Evolutionary conservation across 2,329 filamentous ascomycete species (phyloP).

Genomic region (Exophiala sp.): DNA sequence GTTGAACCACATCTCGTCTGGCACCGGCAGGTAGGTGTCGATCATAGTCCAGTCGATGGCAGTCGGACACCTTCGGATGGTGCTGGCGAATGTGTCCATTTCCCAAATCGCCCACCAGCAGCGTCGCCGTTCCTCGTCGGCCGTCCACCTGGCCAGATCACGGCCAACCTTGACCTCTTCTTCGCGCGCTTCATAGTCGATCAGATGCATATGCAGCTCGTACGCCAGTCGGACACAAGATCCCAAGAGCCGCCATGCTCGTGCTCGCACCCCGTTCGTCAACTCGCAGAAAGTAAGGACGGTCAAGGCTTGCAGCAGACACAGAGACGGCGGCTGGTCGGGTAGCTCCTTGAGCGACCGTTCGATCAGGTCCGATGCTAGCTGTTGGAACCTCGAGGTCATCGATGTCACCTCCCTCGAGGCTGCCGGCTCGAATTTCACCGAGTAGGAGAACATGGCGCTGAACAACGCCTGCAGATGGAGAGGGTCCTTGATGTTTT

Average conservation of each 20-base stretch:
- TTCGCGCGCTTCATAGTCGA: conserved; percentile 19
- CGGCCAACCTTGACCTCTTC: not conserved
- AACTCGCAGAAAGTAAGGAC: conserved; percentile 35
- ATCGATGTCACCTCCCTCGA: no score
- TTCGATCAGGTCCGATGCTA: conserved; percentile 20
- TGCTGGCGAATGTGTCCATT: conserved; percentile 41
- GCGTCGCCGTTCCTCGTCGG: conserved; percentile 36
- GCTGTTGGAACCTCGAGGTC: no score
- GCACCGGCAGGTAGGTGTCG: conserved; percentile 35
- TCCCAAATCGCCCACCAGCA: conserved; percentile 43
- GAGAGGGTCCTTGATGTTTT: conserved; percentile 17
- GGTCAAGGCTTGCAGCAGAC: conserved; percentile 36
- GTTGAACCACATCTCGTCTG: conserved; percentile 35
- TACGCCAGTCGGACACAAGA: conserved; percentile 33
- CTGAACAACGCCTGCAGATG: conserved; percentile 31
- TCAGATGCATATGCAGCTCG: conserved; percentile 35
- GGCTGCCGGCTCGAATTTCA: conserved; percentile 18
- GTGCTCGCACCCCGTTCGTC: conserved; percentile 34
- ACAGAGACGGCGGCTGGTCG: conserved; percentile 34
- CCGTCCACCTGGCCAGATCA: conserved; percentile 25
- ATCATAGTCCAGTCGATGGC: conserved; percentile 37
- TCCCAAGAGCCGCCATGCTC: conserved; percentile 35
- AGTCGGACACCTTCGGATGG: conserved; percentile 36
- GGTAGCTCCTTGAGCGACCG: conserved; percentile 32
- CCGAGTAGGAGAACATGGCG: conserved; percentile 32